phyloP scores from a whole-genome alignment of 345 rosid species.

The Eucalyptus dawsonii region DNA sequence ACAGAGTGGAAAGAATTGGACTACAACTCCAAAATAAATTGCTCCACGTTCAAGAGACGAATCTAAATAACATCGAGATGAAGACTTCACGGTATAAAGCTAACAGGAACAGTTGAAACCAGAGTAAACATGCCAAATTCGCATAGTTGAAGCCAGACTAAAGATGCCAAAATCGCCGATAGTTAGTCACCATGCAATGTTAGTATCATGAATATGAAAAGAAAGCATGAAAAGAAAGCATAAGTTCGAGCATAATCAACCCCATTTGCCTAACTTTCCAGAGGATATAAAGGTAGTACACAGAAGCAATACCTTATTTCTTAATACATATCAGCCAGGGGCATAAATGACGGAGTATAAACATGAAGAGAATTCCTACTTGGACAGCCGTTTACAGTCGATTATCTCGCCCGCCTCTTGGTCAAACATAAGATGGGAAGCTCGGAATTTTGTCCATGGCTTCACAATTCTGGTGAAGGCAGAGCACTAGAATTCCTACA shows the following conservation, averaged over 20 bases:
- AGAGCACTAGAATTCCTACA: not conserved
- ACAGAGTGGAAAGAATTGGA: not conserved
- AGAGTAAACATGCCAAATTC: not conserved
- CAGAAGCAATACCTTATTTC: not conserved
- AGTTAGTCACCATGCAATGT: not conserved
- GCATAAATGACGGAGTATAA: not conserved
- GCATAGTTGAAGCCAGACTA: not conserved
- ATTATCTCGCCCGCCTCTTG: not conserved
- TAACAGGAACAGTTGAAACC: not conserved
- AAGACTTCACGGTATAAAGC: not conserved
- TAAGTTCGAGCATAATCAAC: not conserved
- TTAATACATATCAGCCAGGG: not conserved
- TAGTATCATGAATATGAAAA: not conserved
- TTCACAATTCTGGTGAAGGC: not conserved
- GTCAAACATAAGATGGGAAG: not conserved
- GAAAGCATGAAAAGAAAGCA: not conserved
- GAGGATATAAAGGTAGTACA: not conserved
- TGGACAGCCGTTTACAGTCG: not conserved
- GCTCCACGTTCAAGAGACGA: not conserved
- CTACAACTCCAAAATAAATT: not conserved
- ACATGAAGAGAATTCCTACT: not conserved
- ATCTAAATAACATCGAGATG: not conserved
- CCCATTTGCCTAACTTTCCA: not conserved
- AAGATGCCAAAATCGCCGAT: not conserved
- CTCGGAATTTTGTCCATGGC: not conserved